Conservation (phyloP, 1,139 yeast genomes). For the Hyphopichia wangnamkhiaoensis region DNA sequence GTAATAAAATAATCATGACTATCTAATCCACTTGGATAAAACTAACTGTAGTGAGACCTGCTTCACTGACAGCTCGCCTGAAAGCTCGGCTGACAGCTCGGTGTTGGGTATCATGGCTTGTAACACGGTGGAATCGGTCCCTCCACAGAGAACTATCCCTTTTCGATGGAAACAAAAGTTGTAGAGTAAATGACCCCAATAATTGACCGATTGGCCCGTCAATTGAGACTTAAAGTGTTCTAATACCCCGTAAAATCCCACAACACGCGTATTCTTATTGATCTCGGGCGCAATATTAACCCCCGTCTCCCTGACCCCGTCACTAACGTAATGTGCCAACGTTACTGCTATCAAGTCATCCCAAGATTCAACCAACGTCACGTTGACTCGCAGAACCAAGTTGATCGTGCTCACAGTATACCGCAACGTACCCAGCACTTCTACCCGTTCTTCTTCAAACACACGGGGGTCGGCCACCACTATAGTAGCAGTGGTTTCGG, state of each 20-base stretch:
- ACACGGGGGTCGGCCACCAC: constrained; percentile 10
- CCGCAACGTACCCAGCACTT: not conserved
- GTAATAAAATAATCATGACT: no score
- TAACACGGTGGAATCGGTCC: no score
- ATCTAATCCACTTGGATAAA: constrained; percentile 12
- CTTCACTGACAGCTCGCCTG: not conserved
- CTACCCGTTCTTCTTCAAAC: constrained; percentile 3
- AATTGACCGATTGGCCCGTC: constrained; percentile 8
- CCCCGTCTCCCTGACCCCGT: not conserved
- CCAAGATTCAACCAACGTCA: constrained; percentile 10
- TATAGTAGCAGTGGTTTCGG: not conserved
- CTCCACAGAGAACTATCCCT: constrained; percentile 4
- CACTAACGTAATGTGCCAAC: not conserved
- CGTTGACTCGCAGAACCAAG: constrained; percentile 6
- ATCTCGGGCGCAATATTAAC: not conserved
- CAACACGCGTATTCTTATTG: constrained; percentile 2
- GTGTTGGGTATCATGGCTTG: no score
- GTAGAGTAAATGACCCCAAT: constrained; percentile 9
- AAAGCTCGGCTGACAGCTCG: no score
- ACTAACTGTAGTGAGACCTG: constrained; percentile 11
- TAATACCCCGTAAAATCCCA: constrained; percentile 13
- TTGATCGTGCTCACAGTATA: constrained; percentile 2
- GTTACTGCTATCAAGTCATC: constrained; percentile 7
- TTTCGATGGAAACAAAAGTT: constrained; percentile 8
- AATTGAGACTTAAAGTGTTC: constrained; percentile 7